These are phyloP conservation scores for Puya raimondii DNA, from an alignment of 176 grass and related monocot species.

Conservation along the genomic window DNA sequence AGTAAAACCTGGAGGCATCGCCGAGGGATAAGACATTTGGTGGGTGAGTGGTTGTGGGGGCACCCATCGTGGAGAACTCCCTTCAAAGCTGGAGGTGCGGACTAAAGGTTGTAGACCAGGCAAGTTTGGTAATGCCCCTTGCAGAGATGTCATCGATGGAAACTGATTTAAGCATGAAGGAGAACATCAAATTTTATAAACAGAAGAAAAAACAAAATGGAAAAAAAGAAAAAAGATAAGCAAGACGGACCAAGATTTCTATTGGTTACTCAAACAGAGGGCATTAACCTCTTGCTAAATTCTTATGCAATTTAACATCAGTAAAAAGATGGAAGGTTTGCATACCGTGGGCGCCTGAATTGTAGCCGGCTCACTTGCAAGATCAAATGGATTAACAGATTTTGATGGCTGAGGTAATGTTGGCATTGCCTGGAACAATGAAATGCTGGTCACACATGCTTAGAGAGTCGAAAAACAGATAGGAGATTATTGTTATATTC, in stretches of 20 bases:
- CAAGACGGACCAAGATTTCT: too few relatives aligned
- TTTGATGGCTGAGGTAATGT: constrained; percentile 32
- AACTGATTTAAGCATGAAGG: constrained; percentile 20
- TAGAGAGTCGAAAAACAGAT: constrained; percentile 10
- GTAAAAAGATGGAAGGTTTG: neutral
- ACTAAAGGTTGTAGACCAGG: constrained; percentile 29
- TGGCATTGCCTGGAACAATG: constrained; percentile 62
- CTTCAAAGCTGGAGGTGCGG: constrained; percentile 51
- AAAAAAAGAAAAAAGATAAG: too few relatives aligned
- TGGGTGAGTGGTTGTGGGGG: constrained; percentile 34
- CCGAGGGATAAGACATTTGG: constrained; percentile 39
- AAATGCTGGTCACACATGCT: constrained; percentile 15
- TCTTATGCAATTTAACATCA: neutral
- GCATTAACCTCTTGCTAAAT: too few relatives aligned
- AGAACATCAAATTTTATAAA: neutral
- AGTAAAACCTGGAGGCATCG: constrained; percentile 44
- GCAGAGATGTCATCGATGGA: constrained; percentile 32
- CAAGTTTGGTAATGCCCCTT: constrained; percentile 30
- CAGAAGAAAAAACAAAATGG: too few relatives aligned
- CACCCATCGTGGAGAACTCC: constrained; percentile 25
- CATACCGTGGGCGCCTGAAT: constrained; percentile 41
- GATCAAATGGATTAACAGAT: constrained; percentile 88
- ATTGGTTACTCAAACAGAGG: too few relatives aligned
- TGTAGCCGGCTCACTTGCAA: constrained; percentile 49
- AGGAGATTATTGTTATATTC: neutral